Base-by-base conservation (phyloP, 805 yeast species). In the Torulaspora gathmanii region DNA sequence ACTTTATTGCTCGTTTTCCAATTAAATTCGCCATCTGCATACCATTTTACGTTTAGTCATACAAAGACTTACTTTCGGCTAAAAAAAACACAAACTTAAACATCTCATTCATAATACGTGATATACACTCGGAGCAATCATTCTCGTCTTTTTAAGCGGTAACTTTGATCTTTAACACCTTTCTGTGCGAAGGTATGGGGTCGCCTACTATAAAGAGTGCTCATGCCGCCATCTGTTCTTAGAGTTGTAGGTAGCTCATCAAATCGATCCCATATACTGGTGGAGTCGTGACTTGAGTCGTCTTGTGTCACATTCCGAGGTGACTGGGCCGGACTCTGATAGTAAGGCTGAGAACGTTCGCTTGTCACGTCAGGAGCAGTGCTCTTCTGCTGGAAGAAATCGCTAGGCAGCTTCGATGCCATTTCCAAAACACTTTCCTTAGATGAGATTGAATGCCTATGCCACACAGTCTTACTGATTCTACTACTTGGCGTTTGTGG, bases 351-450 rank as follows among this genome's bases (percentile, higher is more conserved):
- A 4, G 22, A 31, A 13, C 28, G 45, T 26, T 45, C 47, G 19
- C 30, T 40, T 26, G 25, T 42, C 19, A 37, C 15, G 33, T 41
- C 44, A 8, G 38, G 12, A 7, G 37, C 25, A 12, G 40, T 22
- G 19, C 23, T 37, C 12, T 33, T 37, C 17, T 45, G 44, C 44
- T 60, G 63, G 22, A 60, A 58, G 44, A 54, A 58, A 46, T 60
- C 55, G 38, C 56, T 54, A 9, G 64, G 63, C 33, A 58, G 42
- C 30, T 49, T 44, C 12, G 60, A 49, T 17, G 59, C 62, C 17
- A 54, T 42, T 22, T 54, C 44, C 36, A 58, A 35, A 5, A 53
- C 51, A 33, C 55, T 51, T 10, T 50, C 56, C 29, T 44, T 51
- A 1, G 63, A 51, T 10, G 58, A 39, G 5, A 53, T 42, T 5